Conservation (phyloP, 331 rosid genomes). For the Acacia pycnantha region DNA sequence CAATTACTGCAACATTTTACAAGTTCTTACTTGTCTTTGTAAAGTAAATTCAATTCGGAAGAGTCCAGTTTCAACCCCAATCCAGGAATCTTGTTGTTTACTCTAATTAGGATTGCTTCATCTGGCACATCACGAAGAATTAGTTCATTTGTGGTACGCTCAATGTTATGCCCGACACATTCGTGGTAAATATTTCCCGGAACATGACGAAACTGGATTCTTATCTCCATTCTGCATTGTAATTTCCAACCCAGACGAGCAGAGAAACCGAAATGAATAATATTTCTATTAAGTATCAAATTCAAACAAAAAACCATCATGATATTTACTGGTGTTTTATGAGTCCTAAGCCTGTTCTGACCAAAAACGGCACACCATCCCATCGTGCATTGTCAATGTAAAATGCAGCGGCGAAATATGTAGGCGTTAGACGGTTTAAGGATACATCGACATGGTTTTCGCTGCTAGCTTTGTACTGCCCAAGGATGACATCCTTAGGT, state of each 20-base stretch:
- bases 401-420: constrained; percentile 83
- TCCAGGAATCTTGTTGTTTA: constrained; percentile 94
- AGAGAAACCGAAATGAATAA: background rate
- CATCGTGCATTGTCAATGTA: constrained; percentile 91
- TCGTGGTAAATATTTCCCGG: constrained; percentile 78
- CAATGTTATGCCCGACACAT: constrained; percentile 56
- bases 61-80: constrained; percentile 83
- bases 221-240: constrained; percentile 85
- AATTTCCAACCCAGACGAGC: background rate
- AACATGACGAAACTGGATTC: constrained; percentile 74
- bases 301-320: background rate
- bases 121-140: constrained; percentile 84
- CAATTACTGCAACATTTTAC: background rate
- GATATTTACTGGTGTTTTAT: constrained; percentile 74
- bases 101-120: constrained; percentile 83
- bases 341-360: constrained; percentile 90
- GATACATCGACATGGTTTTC: constrained; percentile 45
- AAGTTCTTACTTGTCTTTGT: constrained; percentile 75
- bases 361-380: constrained; percentile 96
- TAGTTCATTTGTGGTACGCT: constrained; percentile 75
- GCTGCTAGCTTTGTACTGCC: constrained; percentile 75
- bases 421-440: constrained; percentile 72
- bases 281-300: background rate
- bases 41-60: constrained; percentile 81
- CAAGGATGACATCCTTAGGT: constrained; percentile 77